These are phyloP conservation scores for Arabidopsis lyrata DNA, from an alignment of 441 rosid species.

Conservation along the genomic window DNA sequence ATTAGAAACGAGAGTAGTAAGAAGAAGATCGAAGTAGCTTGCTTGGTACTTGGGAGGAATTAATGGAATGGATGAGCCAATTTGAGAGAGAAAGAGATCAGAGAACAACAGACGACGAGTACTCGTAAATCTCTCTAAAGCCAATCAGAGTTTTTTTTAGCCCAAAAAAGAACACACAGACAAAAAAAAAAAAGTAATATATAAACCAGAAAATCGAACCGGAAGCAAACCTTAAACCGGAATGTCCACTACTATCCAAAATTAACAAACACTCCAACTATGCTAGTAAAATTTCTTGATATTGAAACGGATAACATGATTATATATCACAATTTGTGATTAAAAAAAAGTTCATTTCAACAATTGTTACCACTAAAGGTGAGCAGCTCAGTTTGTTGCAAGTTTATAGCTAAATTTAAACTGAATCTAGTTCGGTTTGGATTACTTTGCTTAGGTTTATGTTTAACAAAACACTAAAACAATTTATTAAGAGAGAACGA, in stretches of 20 bases:
- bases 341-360: neutral
- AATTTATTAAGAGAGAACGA: too few species aligned
- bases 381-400: too few species aligned
- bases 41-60: constrained; percentile 13
- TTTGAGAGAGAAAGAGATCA: constrained; percentile 22
- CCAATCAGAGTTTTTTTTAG: neutral
- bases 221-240: neutral
- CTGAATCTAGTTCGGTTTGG: too few species aligned
- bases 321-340: neutral
- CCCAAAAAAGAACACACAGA: neutral
- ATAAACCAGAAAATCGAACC: neutral
- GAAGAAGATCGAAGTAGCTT: constrained; percentile 32
- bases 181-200: neutral
- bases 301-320: neutral
- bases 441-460: too few species aligned
- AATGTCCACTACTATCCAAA: neutral
- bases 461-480: too few species aligned
- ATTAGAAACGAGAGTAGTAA: neutral
- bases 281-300: neutral
- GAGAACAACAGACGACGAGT: constrained; percentile 8
- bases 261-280: neutral
- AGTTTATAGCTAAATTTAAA: too few species aligned
- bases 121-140: constrained; percentile 7
- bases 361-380: neutral
- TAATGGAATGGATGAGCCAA: constrained; percentile 16